A percentile compares a stretch with the other conserved stretches of the same genome.
phyloP scores from a whole-genome alignment of 176 grass and related monocot genomes.

The Guadua angustifolia region DNA sequence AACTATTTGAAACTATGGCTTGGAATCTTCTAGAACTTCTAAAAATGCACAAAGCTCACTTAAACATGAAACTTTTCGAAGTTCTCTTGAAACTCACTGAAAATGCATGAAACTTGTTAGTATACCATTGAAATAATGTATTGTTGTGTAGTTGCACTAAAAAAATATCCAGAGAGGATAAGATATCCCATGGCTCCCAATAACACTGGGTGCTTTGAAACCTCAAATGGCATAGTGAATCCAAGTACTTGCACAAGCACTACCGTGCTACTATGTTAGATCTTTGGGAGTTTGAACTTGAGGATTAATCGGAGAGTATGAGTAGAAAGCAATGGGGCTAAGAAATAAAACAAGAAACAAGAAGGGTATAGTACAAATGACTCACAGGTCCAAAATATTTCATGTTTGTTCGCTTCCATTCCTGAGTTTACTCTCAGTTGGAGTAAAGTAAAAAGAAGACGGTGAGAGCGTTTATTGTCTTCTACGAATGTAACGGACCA shows the following conservation, averaged over 20 bases:
- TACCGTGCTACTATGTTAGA: too few species aligned
- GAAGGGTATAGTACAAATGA: neutral
- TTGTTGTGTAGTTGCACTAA: too few species aligned
- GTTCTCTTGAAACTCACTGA: too few species aligned
- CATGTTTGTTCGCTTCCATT: neutral
- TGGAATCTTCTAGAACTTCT: too few species aligned
- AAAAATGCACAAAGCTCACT: too few species aligned
- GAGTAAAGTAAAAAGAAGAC: neutral
- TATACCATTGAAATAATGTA: too few species aligned
- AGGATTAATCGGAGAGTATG: neutral
- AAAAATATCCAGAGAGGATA: neutral
- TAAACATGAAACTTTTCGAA: too few species aligned
- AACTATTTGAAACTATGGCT: too few species aligned
- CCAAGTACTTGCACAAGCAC: neutral
- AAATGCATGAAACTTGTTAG: too few species aligned
- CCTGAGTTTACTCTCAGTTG: neutral
- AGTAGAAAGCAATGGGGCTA: neutral
- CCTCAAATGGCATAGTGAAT: neutral
- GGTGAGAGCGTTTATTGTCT: neutral
- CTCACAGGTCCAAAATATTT: neutral
- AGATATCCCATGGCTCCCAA: neutral
- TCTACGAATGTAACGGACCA: too few species aligned
- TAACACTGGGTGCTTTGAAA: neutral
- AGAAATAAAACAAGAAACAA: neutral
- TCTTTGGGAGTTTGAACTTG: neutral